Percentiles rank a stretch among this genome's conserved stretches.
phyloP scores from a whole-genome alignment of 352 stramenopile species.

The Saprolegnia diclina region DNA sequence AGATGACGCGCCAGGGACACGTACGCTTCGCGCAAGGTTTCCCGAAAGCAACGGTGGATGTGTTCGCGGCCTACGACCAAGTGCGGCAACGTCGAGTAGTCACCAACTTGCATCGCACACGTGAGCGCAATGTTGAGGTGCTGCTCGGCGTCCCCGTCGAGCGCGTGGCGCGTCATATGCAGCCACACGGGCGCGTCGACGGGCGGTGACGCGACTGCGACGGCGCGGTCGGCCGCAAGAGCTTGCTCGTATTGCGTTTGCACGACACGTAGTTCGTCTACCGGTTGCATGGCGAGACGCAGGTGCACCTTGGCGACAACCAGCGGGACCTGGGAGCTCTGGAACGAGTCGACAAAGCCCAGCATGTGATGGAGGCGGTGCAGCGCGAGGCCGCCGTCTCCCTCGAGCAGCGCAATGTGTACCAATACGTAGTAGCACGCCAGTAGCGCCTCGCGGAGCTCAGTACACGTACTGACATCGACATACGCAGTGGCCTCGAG shows the following conservation, averaged over 20 bases:
- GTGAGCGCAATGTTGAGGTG: constrained; percentile 24
- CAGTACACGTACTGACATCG: not conserved
- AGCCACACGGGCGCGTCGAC: constrained; percentile 5
- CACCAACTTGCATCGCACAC: constrained; percentile 20
- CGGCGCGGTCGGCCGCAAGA: not conserved
- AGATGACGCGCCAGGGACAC: constrained; percentile 20
- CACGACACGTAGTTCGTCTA: not conserved
- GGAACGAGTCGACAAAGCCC: constrained; percentile 2
- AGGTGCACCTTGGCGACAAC: constrained; percentile 25
- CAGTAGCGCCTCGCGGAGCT: not conserved
- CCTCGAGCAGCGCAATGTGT: constrained; percentile 17
- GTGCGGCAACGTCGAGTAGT: not conserved
- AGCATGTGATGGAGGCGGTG: constrained; percentile 3
- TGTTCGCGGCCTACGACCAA: constrained; percentile 16
- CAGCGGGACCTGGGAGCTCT: constrained; percentile 17
- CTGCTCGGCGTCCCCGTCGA: not conserved
- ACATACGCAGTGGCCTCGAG: not conserved
- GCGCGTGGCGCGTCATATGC: constrained; percentile 2
- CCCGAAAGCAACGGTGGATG: constrained; percentile 14
- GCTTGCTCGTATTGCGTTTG: not conserved
- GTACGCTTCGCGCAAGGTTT: constrained; percentile 19
- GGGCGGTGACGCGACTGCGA: not conserved
- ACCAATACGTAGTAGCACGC: constrained; percentile 24
- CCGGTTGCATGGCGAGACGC: constrained; percentile 6
- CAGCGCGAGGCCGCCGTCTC: constrained; percentile 1